Conservation (phyloP, 73 alveolate genomes). For the Symbiodinium natans region DNA sequence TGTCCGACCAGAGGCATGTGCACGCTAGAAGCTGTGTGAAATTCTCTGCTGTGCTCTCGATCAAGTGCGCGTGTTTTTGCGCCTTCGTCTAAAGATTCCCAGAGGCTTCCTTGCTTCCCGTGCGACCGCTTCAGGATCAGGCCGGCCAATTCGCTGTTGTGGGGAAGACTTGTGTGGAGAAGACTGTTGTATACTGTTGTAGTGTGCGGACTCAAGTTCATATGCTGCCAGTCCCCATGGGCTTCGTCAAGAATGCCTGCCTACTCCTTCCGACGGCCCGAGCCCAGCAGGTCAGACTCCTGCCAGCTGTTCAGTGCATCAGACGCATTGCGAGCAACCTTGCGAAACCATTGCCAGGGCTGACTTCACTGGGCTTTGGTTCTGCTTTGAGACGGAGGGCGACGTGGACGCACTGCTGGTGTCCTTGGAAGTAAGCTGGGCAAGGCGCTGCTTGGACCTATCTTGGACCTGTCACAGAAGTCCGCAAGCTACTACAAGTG, state of each 20-base stretch:
- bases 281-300: background rate
- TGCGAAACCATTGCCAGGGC: background rate
- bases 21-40: no score
- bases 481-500: background rate
- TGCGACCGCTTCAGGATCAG: constrained; percentile 7
- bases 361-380: constrained; percentile 56
- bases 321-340: no score
- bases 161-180: background rate
- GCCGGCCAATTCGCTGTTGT: background rate
- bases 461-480: background rate
- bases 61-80: no score
- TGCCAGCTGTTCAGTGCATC: background rate
- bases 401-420: constrained; percentile 73
- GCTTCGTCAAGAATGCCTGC: background rate
- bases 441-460: constrained; percentile 34
- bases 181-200: no score
- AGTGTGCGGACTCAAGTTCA: background rate
- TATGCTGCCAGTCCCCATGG: constrained; percentile 43
- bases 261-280: background rate
- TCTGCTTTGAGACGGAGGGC: constrained; percentile 52
- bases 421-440: constrained; percentile 60
- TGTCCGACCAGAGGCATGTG: constrained; percentile 49
- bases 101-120: constrained; percentile 29
- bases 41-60: no score
- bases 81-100: no score